Base-by-base conservation (phyloP, 2,329 filamentous ascomycete genomes). In the Aspergillus calidoustus region DNA sequence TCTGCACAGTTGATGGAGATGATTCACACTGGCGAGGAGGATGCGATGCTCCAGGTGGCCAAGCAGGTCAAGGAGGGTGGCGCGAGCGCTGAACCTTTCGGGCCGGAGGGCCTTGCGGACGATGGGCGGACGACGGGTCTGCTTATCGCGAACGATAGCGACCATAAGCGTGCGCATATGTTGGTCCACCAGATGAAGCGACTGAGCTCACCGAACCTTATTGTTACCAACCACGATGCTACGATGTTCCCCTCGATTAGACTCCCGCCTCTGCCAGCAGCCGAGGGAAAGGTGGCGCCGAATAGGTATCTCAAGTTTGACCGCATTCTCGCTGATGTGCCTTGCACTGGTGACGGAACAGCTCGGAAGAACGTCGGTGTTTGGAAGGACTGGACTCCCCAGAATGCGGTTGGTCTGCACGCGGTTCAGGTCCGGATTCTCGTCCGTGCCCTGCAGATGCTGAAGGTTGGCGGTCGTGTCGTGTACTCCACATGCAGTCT, bases 401-500 rank as follows among this genome's bases (percentile, higher is more conserved):
- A 89, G 61, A 97, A 92, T 73, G 94, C 90, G 3, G 83, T 98
- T 57, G 95, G 94, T 25, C 85, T 99, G 38, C 91, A 97, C 77
- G 81, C 87, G 38, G 96, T 92, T 1, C 95, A 99, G 79, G 86
- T 92, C 49, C 86, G 94, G 51, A 99, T 99, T 68, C 83, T 99
- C 53, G 91, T 96, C 60, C 89, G 95, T 64, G 92, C 95, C 34
- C 84, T 99, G 55, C 94, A 98, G 80, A 92, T 99, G 88, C 87
- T 99, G 68, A 98, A 97, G 82, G 90, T 92, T 59, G 94, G 95
- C 46, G 95, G 95, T 55, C 88, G 93, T 65, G 91, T 98, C 30
- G 94, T 99, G 56, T 99, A 98, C 81, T 98, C 94, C 3, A 99
- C 95, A 22, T 99, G 95, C 84, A 97, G 93, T 77, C 92, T 99